A percentile compares a stretch with the other conserved stretches of the same genome.
Evolutionary conservation across 2,329 filamentous ascomycete genomes (phyloP).

Genomic region (Parastagonospora avenae): DNA sequence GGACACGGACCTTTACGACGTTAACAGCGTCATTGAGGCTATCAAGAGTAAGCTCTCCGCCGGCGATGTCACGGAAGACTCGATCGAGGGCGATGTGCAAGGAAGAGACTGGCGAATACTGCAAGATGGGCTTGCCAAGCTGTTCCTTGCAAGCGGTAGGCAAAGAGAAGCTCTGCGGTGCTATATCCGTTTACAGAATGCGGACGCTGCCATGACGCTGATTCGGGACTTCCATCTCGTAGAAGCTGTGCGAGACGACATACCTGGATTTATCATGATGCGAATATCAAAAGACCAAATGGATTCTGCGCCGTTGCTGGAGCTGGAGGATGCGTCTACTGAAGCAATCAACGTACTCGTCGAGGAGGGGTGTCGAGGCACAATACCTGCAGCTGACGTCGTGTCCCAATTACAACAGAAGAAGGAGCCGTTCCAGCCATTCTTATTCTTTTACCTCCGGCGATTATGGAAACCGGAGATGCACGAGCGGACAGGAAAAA

Average conservation of each 20-base stretch:
- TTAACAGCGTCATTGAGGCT: constrained; percentile 73
- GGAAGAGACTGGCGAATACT: constrained; percentile 87
- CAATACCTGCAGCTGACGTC: constrained; percentile 78
- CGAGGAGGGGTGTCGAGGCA: constrained; percentile 86
- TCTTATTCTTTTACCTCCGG: constrained; percentile 90
- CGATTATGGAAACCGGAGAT: constrained; percentile 81
- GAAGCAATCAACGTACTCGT: constrained; percentile 88
- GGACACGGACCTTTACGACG: constrained; percentile 83
- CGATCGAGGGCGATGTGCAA: constrained; percentile 72
- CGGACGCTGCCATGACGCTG: constrained; percentile 82
- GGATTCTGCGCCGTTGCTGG: constrained; percentile 66
- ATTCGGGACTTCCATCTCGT: constrained; percentile 90
- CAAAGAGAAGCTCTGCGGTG: constrained; percentile 84
- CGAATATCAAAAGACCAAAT: constrained; percentile 77
- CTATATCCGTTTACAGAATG: constrained; percentile 90
- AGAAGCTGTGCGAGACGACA: constrained; percentile 86
- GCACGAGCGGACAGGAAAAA: constrained; percentile 49
- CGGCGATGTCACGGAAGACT: constrained; percentile 75
- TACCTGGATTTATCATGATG: constrained; percentile 84
- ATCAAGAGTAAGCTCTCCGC: constrained; percentile 83
- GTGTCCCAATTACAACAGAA: constrained; percentile 72
- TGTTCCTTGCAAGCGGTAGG: constrained; percentile 81
- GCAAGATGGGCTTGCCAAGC: constrained; percentile 81
- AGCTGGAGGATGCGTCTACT: constrained; percentile 78
- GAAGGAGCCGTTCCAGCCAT: constrained; percentile 62